A percentile compares a stretch with the other conserved stretches of the same genome.
These are phyloP conservation scores for Epichloe baconii DNA, from an alignment of 2,329 filamentous ascomycete genomes.

Conservation along the genomic window DNA sequence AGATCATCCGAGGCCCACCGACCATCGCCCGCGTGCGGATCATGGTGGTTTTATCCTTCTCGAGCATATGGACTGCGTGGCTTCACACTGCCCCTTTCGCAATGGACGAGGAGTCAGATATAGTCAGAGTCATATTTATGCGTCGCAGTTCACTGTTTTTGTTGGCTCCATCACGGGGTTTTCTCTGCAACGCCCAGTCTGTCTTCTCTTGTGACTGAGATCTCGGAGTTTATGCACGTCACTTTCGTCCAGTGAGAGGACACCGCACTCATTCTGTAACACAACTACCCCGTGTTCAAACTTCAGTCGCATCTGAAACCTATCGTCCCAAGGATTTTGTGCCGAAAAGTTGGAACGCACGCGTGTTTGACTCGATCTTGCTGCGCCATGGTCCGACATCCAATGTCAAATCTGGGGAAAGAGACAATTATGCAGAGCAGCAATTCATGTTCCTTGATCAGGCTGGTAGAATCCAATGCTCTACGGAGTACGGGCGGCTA, in stretches of 20 bases:
- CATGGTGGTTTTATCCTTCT: neutral
- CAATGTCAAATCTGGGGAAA: neutral
- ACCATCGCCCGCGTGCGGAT: neutral
- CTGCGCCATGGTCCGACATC: neutral
- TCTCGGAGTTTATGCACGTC: neutral
- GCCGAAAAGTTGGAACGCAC: neutral
- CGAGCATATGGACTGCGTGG: neutral
- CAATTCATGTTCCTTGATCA: neutral
- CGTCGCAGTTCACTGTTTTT: neutral
- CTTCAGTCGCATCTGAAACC: neutral
- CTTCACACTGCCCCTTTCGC: neutral
- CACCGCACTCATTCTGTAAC: constrained; percentile 1
- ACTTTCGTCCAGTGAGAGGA: neutral
- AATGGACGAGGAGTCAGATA: neutral
- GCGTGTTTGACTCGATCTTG: neutral
- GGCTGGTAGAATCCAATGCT: neutral
- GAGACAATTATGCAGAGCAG: neutral
- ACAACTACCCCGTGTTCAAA: neutral
- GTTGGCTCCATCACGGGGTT: neutral
- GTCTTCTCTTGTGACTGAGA: neutral
- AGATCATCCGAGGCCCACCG: neutral
- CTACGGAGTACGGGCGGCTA: no score
- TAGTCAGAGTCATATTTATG: neutral
- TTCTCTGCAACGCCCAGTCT: neutral
- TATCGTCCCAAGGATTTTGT: neutral